phyloP scores from a whole-genome alignment of 345 rosid species.

The Erucastrum elatum region DNA sequence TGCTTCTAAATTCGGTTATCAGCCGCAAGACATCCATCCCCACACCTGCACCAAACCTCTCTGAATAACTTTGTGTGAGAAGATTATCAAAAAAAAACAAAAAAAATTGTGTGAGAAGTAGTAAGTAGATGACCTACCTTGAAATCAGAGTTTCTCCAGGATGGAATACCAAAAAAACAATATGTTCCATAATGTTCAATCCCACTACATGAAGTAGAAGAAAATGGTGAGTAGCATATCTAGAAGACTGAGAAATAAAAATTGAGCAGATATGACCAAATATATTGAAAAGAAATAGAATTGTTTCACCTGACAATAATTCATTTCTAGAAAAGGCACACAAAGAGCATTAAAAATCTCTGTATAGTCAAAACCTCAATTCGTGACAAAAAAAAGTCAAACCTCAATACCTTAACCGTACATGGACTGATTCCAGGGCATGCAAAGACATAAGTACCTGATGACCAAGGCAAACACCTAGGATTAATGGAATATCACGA shows the following conservation, averaged over 20 bases:
- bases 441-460: conserved; percentile 67
- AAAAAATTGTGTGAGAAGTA: too few relatives aligned
- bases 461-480: conserved; percentile 95
- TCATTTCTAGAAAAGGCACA: too few relatives aligned
- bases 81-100: too few relatives aligned
- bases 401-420: conserved; percentile 14
- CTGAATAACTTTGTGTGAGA: not conserved
- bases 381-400: too few relatives aligned
- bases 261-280: not conserved
- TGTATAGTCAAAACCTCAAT: too few relatives aligned
- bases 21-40: not conserved
- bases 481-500: conserved; percentile 24
- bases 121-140: too few relatives aligned
- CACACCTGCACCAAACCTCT: not conserved
- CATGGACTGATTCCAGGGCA: conserved; percentile 90
- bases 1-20: conserved; percentile 50
- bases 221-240: conserved; percentile 15
- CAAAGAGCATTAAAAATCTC: too few relatives aligned
- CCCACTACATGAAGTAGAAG: conserved; percentile 54
- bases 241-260: conserved; percentile 1
- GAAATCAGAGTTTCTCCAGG: too few relatives aligned
- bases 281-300: not conserved
- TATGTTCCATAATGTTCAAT: conserved; percentile 71
- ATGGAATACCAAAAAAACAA: conserved; percentile 66
- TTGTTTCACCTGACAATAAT: too few relatives aligned